phyloP scores from a whole-genome alignment of 192 early-diverging fungal genomes.

The Umbelopsis ramanniana region DNA sequence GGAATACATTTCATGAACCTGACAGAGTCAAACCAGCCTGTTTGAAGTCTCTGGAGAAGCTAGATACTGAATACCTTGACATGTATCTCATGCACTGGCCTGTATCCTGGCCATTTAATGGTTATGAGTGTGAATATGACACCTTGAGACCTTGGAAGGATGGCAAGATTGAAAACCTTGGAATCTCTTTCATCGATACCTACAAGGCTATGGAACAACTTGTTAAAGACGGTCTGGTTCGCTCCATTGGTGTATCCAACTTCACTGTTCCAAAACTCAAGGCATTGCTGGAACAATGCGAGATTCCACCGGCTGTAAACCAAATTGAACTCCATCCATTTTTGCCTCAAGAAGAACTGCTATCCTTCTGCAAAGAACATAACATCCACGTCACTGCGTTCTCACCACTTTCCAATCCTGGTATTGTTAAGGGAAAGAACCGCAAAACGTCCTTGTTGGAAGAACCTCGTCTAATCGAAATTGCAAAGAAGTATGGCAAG shows the following conservation, averaged over 20 bases:
- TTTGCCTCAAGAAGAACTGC: conserved; percentile 56
- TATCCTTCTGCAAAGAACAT: conserved; percentile 58
- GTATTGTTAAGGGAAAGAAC: conserved; percentile 43
- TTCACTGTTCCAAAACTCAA: conserved; percentile 61
- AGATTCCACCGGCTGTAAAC: conserved; percentile 71
- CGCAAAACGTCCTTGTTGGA: conserved; percentile 18
- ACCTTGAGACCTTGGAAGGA: conserved; percentile 8
- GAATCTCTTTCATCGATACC: conserved; percentile 64
- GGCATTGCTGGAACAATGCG: conserved; percentile 61
- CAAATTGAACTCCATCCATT: conserved; percentile 72
- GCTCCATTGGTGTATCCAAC: conserved; percentile 83
- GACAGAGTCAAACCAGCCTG: conserved; percentile 55
- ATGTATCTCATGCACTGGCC: conserved; percentile 82
- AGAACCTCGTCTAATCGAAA: conserved; percentile 26
- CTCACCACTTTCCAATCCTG: conserved; percentile 61
- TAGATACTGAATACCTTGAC: conserved; percentile 70
- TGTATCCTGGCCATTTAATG: conserved; percentile 50
- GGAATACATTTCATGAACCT: conserved; percentile 57
- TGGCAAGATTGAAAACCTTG: conserved; percentile 46
- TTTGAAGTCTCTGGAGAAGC: conserved; percentile 52
- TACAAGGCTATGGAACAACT: conserved; percentile 78
- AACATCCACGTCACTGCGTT: conserved; percentile 67
- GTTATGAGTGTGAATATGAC: conserved; percentile 36
- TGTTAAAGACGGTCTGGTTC: conserved; percentile 61
- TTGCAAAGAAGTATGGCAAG: conserved; percentile 52